phyloP scores from a whole-genome alignment of 805 yeast genomes.

The Lachancea meyersii region DNA sequence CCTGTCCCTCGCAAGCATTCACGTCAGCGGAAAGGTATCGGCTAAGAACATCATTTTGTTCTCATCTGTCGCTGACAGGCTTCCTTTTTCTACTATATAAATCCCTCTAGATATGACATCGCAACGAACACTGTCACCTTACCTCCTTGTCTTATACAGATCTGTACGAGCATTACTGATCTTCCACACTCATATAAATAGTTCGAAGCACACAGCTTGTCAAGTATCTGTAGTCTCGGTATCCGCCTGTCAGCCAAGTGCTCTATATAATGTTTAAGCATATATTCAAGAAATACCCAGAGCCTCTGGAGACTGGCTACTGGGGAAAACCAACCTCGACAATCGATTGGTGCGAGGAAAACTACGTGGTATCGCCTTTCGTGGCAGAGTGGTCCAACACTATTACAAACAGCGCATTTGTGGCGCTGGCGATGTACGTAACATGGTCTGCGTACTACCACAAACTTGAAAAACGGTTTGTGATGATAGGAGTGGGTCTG shows the following conservation, averaged over 20 bases:
- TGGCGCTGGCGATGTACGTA: conserved; percentile 55
- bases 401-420: conserved; percentile 59
- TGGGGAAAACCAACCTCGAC: conserved; percentile 89
- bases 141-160: too few species aligned
- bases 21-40: too few species aligned
- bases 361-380: conserved; percentile 78
- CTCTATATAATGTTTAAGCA: conserved; percentile 1
- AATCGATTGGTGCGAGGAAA: conserved; percentile 99
- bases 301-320: conserved; percentile 48
- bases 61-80: too few species aligned
- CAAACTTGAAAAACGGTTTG: conserved; percentile 61
- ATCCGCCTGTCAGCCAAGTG: background rate
- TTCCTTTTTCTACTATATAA: too few species aligned
- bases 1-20: too few species aligned
- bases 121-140: too few species aligned
- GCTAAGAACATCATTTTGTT: too few species aligned
- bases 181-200: too few species aligned
- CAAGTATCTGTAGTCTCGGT: too few species aligned
- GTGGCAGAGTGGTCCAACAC: conserved; percentile 91
- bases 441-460: conserved; percentile 55
- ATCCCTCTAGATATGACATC: too few species aligned
- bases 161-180: too few species aligned
- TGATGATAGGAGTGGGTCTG: conserved; percentile 71
- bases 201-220: too few species aligned
- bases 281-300: conserved; percentile 43